Evolutionary conservation across 2,329 filamentous ascomycete genomes (phyloP), one percentile per base, ranked within the genome.

Genomic region (Stagonosporopsis vannaccii): DNA sequence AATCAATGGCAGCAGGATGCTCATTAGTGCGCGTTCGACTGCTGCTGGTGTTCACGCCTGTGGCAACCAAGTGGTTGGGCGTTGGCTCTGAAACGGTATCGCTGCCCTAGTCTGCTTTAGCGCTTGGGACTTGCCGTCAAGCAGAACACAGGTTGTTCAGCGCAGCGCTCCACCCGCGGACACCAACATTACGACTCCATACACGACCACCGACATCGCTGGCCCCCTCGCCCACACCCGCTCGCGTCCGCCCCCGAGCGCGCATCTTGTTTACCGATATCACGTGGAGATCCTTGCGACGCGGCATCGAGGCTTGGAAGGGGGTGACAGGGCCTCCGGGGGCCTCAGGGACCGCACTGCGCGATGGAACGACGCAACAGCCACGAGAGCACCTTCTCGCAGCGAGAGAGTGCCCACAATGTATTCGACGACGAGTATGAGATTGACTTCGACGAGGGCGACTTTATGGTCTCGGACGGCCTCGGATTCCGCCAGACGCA

Each of bases 361-460:
- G 74, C 70, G 49, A 78, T 78, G 76, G 69, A 75, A 46, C 69
- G 72, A 68, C 74, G 71, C 62, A 72, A 68, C 59, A 62, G 65
- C 67, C 61, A 69, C 63, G 60, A 68, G 52, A 65, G 69, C 65
- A 63, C 65, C 60, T 61, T 65, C 47, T 65, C 65, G 45, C 63
- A 43, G 37, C 74, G 72, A 58, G 62, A 63, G 55, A 60, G 45
- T 55, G 76, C 74, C 54, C 65, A 70, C 48, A 75, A 82, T 68
- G 75, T 82, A 51, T 82, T 82, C 61, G 79, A 78, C 68, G 80
- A 82, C 66, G 78, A 81, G 58, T 77, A 75, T 62, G 80, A 79
- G 59, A 66, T 79, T 49, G 74, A 76, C 28, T 59, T 69, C 12
- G 67, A 72, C 53, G 70, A 74, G 53, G 76, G 78, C 20, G 77